Conservation (phyloP, 2,329 filamentous ascomycete genomes). For the Aspergillus piperis region DNA sequence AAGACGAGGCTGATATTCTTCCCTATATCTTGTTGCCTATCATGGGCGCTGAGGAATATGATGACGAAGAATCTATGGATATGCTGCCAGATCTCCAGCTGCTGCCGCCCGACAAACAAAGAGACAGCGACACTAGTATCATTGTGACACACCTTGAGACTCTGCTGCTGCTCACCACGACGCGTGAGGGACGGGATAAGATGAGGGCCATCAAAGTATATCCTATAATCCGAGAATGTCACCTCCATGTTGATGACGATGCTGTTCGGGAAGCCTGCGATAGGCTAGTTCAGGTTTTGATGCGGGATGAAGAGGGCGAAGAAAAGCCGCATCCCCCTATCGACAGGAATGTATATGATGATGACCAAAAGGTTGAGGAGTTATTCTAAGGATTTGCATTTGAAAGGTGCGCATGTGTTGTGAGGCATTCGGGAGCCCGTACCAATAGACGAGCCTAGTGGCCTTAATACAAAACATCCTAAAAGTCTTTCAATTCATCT, state of each 20-base stretch:
- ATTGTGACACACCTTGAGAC: slow-evolving; percentile 89
- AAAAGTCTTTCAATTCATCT: background rate
- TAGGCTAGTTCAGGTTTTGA: slow-evolving; percentile 82
- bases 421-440: background rate
- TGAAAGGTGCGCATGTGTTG: background rate
- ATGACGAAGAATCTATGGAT: slow-evolving; percentile 77
- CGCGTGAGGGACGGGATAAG: slow-evolving; percentile 69
- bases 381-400: slow-evolving; percentile 38
- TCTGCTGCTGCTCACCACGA: slow-evolving; percentile 77
- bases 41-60: slow-evolving; percentile 83
- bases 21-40: slow-evolving; percentile 88
- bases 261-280: slow-evolving; percentile 83
- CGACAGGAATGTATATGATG: slow-evolving; percentile 35
- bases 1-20: slow-evolving; percentile 74
- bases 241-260: slow-evolving; percentile 75
- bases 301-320: slow-evolving; percentile 72
- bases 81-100: slow-evolving; percentile 93
- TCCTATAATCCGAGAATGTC: slow-evolving; percentile 82
- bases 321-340: slow-evolving; percentile 40
- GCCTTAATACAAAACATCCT: background rate
- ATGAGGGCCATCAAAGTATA: slow-evolving; percentile 81
- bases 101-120: slow-evolving; percentile 82
- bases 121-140: slow-evolving; percentile 75
- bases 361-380: slow-evolving; percentile 50
- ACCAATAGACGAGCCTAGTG: background rate